Base-by-base conservation (phyloP, 352 stramenopile species). In the Phytophthora pseudosyringae region DNA sequence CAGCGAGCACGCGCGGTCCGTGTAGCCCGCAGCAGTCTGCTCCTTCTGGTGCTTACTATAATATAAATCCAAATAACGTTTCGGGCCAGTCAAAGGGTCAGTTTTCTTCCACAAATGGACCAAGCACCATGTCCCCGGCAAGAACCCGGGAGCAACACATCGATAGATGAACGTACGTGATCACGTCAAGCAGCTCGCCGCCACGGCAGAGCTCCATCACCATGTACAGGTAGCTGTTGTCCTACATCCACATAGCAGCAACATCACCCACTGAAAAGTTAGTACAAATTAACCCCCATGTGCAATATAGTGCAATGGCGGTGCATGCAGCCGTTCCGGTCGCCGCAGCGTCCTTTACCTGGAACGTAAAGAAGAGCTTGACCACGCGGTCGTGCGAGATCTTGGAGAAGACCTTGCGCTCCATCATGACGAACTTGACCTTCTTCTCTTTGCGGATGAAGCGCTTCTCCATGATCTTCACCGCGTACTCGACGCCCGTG, bases 381-480 rank as follows among this genome's bases (percentile, higher is more conserved):
- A 97, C 86, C 33, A 97, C 88, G 51, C 86, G 87, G 57, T 95
- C 89, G 63, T 96, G 83, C 61, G 83, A 82, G 39, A 97, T 76
- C 68, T 92, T 94, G 39, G 88, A 94, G 61, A 97, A 95, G 40
- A 97, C 88, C 46, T 94, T 92, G 71, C 86, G 86, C 76, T 97
- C 90, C 86, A 95, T 96, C 81, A 97, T 94, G 56, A 96, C 86
- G 59, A 94, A 94, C 59, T 91, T 94, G 60, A 96, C 88, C 62
- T 97, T 97, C 68, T 96, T 96, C 69, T 97, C 89, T 73, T 93
- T 93, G 52, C 85, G 87, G 63, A 97, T 96, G 67, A 95, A 94
- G 38, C 81, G 75, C 67, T 97, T 95, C 62, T 97, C 90, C 89
- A 97, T 97, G 56, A 97, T 95, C 74, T 97, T 97, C 15, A 97